Base-by-base conservation (phyloP, 441 rosid genomes). In the Gossypium aridum region DNA sequence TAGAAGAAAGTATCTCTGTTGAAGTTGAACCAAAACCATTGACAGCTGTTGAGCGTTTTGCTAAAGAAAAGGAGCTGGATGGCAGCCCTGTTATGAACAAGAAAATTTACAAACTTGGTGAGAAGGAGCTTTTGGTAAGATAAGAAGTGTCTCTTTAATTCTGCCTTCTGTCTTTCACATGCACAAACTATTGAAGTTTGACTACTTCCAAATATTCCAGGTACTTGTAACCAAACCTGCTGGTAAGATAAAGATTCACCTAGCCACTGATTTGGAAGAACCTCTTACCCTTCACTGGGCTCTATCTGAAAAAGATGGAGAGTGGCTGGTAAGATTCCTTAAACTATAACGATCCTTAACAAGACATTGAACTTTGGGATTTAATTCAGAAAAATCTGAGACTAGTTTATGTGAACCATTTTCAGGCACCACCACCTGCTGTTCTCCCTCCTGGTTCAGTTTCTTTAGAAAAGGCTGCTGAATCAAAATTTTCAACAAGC, bases 271-370 rank as follows among this genome's bases (percentile, higher is more conserved):
- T 83, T 78, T 84, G 75, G 85, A 78, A 78, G 96, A 90, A 69
- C 92, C 94, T 17, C 73, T 90, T 71, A 83, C 88, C 69, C 91
- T 93, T 82, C 99, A 91, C 79, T 96, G 99, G 99, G 99, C 94
- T 78, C 85, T 96, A 81, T 93, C 99, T 71, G 88, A 85, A 77
- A 85, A 79, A 19, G 85, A 80, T 71, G 91, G 92, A 83, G 97
- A 96, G 83, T 96, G 99, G 99, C 77, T 81, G 97, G 99, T 96
- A 88, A 90, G 96, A 72, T 72, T 77, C 65, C 60, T 73, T 57
- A 26, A 47, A 37, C 74, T 70, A 53, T 70, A 69, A 71, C n/a
- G 17, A 23, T 73, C 72, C 72, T 60, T 8, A 69, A 67, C 49
- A 59, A 69, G 31, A 39, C 64, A 34, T 75, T 34, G 28, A 75